Evolutionary conservation across 805 yeast species (phyloP), one percentile per base, ranked within the genome.

Genomic region (Clavispora fructus): DNA sequence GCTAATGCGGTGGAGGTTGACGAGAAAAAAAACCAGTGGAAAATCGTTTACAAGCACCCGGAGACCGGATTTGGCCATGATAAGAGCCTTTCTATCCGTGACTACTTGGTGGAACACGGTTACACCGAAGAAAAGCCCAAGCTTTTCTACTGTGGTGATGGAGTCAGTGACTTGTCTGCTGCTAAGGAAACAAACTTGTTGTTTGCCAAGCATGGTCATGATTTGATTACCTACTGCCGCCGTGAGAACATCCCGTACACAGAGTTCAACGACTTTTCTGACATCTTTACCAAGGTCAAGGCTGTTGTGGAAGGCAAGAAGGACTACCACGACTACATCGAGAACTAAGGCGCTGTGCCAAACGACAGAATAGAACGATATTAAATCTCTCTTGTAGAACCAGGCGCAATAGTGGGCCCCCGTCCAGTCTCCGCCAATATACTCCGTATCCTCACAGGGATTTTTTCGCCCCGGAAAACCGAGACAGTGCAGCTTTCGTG

Each of bases 121-220:
- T 62, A 65, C 49, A 40, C 58, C 45, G 55, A 44, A 61, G 63
- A 58, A 23, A 50, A 62, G 42, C 96, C 95, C 13, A 71, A 73
- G 35, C 75, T 89, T 56, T 88, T 92, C 64, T 94, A 94, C 73
- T 87, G 96, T 60, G 99, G 99, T 48, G 99, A 94, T 64, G 99
- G 99, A 53, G 97, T 94, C 29, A 84, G 95, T 40, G 99, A 94
- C 65, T 73, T 94, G 56, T 80, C 89, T 47, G 99, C 99, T 23
- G 97, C 98, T 23, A 84, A 86, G 61, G 97, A 94, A 66, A 90
- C 99, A 35, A 92, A 94, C 65, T 73, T 92, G 55, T 71, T 94
- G 54, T 94, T 92, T 67, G 99, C 99, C 40, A 92, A 90, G 70
- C 80, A 81, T 53, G 99, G 97, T 42, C 82, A 85, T 58, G 98